A percentile compares a stretch with the other conserved stretches of the same genome.
These are phyloP conservation scores for Tritrichomonas musculus DNA, from an alignment of 208 protist species.

Conservation along the genomic window DNA sequence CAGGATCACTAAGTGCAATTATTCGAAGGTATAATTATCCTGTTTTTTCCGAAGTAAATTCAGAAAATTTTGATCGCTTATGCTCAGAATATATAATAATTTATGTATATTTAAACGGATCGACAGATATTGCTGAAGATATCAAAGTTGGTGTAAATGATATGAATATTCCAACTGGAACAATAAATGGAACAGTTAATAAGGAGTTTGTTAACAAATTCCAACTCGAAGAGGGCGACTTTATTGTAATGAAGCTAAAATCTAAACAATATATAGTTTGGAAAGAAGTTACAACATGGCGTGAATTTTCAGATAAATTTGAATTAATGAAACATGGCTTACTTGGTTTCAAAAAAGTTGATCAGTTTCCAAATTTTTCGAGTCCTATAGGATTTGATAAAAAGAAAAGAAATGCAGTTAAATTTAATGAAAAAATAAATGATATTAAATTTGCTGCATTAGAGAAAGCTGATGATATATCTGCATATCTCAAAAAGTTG, in stretches of 20 bases:
- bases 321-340: background rate
- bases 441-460: too few relatives aligned
- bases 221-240: background rate
- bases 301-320: background rate
- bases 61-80: background rate
- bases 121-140: background rate
- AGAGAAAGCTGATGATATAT: too few relatives aligned
- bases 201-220: background rate
- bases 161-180: slow-evolving; percentile 21
- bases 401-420: too few relatives aligned
- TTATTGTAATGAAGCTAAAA: background rate
- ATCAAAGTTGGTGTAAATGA: slow-evolving; percentile 10
- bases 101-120: too few relatives aligned
- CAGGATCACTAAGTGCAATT: background rate
- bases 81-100: background rate
- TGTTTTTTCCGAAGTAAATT: background rate
- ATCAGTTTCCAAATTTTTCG: background rate
- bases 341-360: background rate
- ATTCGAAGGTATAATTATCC: background rate
- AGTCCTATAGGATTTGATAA: too few relatives aligned
- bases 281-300: slow-evolving; percentile 18
- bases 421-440: too few relatives aligned
- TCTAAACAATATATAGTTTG: background rate
- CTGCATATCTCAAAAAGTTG: too few relatives aligned
- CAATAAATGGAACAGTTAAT: background rate